A percentile compares a stretch with the other conserved stretches of the same genome.
Conservation (phyloP, 2,329 filamentous ascomycete species). For the Diaporthe longicolla region DNA sequence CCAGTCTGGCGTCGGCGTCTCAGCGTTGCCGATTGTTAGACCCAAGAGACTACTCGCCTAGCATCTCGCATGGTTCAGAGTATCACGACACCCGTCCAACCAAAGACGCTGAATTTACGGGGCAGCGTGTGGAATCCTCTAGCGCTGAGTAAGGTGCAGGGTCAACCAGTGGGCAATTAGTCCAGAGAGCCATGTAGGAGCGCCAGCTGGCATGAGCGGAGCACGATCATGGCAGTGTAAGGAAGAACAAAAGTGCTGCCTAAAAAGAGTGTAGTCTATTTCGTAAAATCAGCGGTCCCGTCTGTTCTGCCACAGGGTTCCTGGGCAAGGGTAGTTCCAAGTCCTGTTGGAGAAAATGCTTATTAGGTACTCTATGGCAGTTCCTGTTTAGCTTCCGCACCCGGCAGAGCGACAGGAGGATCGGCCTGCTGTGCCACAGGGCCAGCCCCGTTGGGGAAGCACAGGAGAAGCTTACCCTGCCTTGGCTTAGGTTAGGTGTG, state of each 20-base stretch:
- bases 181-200: neutral
- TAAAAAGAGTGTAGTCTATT: neutral
- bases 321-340: neutral
- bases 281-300: neutral
- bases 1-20: neutral
- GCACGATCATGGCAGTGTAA: neutral
- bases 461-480: conserved; percentile 27
- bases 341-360: neutral
- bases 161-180: neutral
- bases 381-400: conserved; percentile 12
- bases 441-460: neutral
- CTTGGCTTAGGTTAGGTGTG: conserved; percentile 3
- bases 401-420: conserved; percentile 12
- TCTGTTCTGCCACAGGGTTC: neutral
- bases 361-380: neutral
- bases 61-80: neutral
- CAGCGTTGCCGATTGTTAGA: neutral
- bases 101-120: neutral
- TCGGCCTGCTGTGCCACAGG: conserved; percentile 25
- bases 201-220: neutral
- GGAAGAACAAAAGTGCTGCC: neutral
- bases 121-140: neutral
- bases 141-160: conserved; percentile 23
- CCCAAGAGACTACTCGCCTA: conserved; percentile 3
- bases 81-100: neutral